Evolutionary conservation across 345 rosid species (phyloP).

Genomic region (Hibiscus mutabilis): DNA sequence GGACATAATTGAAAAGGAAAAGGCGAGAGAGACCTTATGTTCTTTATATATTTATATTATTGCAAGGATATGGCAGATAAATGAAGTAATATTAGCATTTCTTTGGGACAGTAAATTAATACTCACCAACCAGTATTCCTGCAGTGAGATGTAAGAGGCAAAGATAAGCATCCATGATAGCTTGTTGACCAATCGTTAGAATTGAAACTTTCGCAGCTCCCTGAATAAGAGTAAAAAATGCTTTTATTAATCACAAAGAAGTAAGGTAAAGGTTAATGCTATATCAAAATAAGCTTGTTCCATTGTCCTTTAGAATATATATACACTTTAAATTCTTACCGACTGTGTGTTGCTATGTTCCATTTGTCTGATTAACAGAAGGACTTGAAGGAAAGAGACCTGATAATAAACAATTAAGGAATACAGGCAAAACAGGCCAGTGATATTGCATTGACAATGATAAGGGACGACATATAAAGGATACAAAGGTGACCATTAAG

Average conservation of each 20-base stretch:
- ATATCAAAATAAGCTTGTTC: background rate
- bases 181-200: constrained; percentile 92
- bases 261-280: background rate
- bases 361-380: constrained; percentile 90
- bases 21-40: background rate
- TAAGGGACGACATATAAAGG: constrained; percentile 35
- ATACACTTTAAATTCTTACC: constrained; percentile 35
- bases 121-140: constrained; percentile 89
- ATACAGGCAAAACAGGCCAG: constrained; percentile 16
- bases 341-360: constrained; percentile 97
- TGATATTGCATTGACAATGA: constrained; percentile 1
- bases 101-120: background rate
- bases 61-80: background rate
- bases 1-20: background rate
- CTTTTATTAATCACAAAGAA: constrained; percentile 10
- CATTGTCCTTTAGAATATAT: background rate
- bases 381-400: constrained; percentile 96
- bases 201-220: constrained; percentile 98
- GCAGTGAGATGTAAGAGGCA: constrained; percentile 96
- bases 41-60: background rate
- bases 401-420: constrained; percentile 53
- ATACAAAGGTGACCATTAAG: constrained; percentile 98
- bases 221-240: constrained; percentile 33
- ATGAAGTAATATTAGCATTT: background rate
- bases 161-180: constrained; percentile 97